Percentiles rank a stretch among this genome's conserved stretches.
Conservation (phyloP, 495 filamentous ascomycete genomes). For the Astrothelium subdiscretum region DNA sequence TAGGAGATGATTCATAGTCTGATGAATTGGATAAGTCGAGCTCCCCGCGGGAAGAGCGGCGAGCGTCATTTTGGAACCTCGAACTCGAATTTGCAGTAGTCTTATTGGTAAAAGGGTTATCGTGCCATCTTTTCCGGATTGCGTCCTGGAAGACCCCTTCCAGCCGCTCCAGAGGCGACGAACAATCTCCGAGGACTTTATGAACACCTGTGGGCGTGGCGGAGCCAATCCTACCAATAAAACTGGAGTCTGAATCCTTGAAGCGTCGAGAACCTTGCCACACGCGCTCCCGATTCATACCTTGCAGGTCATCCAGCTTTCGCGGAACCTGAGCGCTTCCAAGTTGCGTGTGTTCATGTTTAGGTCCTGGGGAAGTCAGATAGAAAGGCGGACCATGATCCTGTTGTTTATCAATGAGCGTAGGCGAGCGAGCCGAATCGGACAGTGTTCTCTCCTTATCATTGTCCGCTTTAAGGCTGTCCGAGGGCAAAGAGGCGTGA, state of each 20-base stretch:
- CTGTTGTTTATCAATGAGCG: too few relatives aligned
- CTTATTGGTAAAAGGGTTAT: neutral
- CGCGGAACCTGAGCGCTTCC: too few relatives aligned
- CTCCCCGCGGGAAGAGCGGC: neutral
- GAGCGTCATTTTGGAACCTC: neutral
- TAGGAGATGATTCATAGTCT: neutral
- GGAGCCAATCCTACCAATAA: neutral
- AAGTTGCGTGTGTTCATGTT: too few relatives aligned
- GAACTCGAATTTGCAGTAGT: neutral
- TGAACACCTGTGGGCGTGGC: neutral
- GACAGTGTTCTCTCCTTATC: too few relatives aligned
- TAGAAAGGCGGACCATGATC: too few relatives aligned
- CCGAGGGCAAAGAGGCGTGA: too few relatives aligned
- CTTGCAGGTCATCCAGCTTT: neutral
- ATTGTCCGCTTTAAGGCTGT: too few relatives aligned
- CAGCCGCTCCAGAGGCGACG: neutral
- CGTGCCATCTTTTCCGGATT: neutral
- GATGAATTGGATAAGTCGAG: neutral
- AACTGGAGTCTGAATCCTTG: neutral
- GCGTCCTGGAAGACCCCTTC: neutral
- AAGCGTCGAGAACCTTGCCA: neutral
- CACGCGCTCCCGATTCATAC: neutral
- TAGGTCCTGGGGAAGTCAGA: too few relatives aligned
- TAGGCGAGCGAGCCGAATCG: too few relatives aligned
- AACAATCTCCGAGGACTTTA: neutral